Evolutionary conservation across 345 rosid genomes (phyloP), one percentile per base, ranked within the genome.

Genomic region (Salix suchowensis): DNA sequence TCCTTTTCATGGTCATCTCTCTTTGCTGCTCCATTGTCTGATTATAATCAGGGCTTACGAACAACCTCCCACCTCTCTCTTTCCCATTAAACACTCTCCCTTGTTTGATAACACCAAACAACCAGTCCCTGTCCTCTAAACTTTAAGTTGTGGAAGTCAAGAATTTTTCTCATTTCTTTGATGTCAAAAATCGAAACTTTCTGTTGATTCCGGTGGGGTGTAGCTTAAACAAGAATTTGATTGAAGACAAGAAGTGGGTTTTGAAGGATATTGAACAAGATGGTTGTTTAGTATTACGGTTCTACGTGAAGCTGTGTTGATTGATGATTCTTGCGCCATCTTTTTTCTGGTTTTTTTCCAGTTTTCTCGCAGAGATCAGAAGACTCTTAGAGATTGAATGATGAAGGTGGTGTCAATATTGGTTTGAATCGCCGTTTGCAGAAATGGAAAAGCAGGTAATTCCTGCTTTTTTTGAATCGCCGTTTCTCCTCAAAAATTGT

Each of bases 21-120:
- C 98, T 82, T 80, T 95, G 98, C 70, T 91, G 97, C 86, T 91
- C 98, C 97, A 87, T 95, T 37, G 97, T 74, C 87, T 93, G 97
- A 82, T 93, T 93, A 66, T 83, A 93, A 76, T 93, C 96, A 10
- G 97, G 93, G 50, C 79, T 71, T 65, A 89, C 88, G 72, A 86
- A 95, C n/a, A 95, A 78, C 84, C 82, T 87, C 58, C 91, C 96
- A 23, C 96, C 98, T 52, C 83, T 81, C 76, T 83, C 80, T 46
- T 77, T 82, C n/a, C 91, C 93, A 79, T 91, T 91, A 81, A 95
- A 95, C 77, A 91, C 65, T 78, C 83, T 82, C 87, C 88, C 85
- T 86, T 89, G 94, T 80, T 70, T 80, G 80, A 95, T 88, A 6
- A 95, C 73, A 26, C 91, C 89, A 66, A 85, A 95, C 76, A 93